These are phyloP conservation scores for Candida parachauliodes DNA, from an alignment of 805 yeast genomes.

Conservation along the genomic window DNA sequence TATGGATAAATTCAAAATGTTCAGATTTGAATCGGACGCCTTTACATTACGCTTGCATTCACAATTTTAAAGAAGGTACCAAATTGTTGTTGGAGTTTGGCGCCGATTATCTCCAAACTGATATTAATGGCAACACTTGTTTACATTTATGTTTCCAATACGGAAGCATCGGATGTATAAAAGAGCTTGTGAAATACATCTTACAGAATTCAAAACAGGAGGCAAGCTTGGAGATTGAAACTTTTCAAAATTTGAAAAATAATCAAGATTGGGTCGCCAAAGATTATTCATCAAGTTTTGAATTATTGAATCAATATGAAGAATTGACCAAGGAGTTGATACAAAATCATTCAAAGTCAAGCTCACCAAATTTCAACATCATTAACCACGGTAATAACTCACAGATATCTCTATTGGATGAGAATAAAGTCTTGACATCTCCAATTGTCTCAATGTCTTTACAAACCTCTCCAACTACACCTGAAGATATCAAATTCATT, in stretches of 20 bases:
- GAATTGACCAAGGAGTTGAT: conserved; percentile 19
- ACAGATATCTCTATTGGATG: background rate
- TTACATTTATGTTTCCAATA: conserved; percentile 38
- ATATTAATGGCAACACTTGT: conserved; percentile 33
- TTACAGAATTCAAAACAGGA: conserved; percentile 8
- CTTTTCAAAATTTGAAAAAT: conserved; percentile 23
- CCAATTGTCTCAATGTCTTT: conserved; percentile 29
- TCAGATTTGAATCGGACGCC: conserved; percentile 33
- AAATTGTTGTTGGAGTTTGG: conserved; percentile 39
- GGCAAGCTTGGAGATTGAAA: conserved; percentile 14
- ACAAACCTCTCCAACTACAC: background rate
- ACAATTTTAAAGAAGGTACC: conserved; percentile 36
- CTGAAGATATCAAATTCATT: background rate
- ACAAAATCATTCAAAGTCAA: conserved; percentile 7
- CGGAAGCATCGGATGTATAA: conserved; percentile 30
- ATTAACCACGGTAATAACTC: background rate
- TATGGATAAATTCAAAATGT: conserved; percentile 36
- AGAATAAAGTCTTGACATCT: conserved; percentile 21
- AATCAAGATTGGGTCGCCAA: conserved; percentile 29
- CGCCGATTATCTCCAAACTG: conserved; percentile 30
- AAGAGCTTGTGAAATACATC: conserved; percentile 19
- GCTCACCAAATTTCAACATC: conserved; percentile 4
- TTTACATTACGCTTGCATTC: conserved; percentile 31
- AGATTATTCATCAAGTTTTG: conserved; percentile 30
- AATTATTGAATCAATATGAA: conserved; percentile 23